Evolutionary conservation across 1,284 basidiomycete species (phyloP), one percentile per base, ranked within the genome.

Genomic region (Mycena citricolor): DNA sequence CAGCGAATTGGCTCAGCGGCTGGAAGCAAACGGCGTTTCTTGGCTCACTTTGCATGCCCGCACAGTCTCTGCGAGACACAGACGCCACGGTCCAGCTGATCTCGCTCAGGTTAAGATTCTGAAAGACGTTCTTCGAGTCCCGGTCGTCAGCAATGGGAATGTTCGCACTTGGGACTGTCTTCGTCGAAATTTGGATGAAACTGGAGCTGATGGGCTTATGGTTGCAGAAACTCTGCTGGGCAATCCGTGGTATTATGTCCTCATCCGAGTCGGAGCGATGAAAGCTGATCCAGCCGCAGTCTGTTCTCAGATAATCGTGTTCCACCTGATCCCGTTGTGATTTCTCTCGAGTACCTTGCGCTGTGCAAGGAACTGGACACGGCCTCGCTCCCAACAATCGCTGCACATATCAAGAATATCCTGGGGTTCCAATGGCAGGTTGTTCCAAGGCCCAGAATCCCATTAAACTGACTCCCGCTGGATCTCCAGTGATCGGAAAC

Each of bases 141-240:
- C 79, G 5, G 75, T 89, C 35, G 64, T 90, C 39, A 84, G 81
- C 63, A 90, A 90, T 56, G 86, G 87, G 12, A 90, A 90, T 55
- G 87, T 90, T 11, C 71, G 76, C 14, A 64, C 61, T 11, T 80
- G 73, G 64, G 61, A 62, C 24, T 81, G 90, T 58, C 59, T 89
- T 8, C 59, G 61, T 46, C 54, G 58, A 22, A 88, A 88, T 56
- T 57, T 74, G 37, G 56, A 60, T 7, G 63, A 64, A 32, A 87
- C 86, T 2, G 68, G 73, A n/a, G 83, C 84, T 31, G 78, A 85
- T 55, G 87, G 86, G 7, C 61, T 83, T 47, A 90, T 90, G 86
- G 81, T 88, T 3, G 87, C 83, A 7, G 86, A 90, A 60, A 74
- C 76, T 14, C 61, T 90, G 25, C 64, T 88, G 6, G 77, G 73